These are phyloP conservation scores for Kazachstania viticola DNA, from an alignment of 805 yeast species.

Conservation along the genomic window DNA sequence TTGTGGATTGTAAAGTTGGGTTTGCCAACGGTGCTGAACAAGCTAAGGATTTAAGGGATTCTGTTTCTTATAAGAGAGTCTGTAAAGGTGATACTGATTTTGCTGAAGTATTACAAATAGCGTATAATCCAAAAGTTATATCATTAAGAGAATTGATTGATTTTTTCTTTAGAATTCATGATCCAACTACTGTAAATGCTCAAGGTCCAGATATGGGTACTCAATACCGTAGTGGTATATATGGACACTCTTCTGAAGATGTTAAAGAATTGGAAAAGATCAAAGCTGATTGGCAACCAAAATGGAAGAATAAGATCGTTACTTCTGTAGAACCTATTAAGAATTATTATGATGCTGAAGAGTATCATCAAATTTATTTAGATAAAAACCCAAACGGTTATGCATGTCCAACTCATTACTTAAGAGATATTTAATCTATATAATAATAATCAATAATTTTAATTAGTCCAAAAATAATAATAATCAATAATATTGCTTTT, in stretches of 20 bases:
- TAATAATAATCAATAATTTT: slow-evolving; percentile 1
- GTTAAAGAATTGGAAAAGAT: slow-evolving; percentile 34
- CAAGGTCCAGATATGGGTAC: slow-evolving; percentile 89
- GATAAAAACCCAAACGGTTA: slow-evolving; percentile 75
- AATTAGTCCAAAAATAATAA: slow-evolving; percentile 1
- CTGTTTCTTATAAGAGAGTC: slow-evolving; percentile 50
- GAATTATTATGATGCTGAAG: slow-evolving; percentile 88
- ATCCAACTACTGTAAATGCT: slow-evolving; percentile 71
- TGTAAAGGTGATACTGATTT: slow-evolving; percentile 62
- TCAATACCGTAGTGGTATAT: slow-evolving; percentile 82
- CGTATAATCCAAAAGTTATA: slow-evolving; percentile 64
- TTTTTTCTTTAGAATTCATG: slow-evolving; percentile 86
- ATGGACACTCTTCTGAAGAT: slow-evolving; percentile 41
- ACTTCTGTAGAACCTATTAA: slow-evolving; percentile 60
- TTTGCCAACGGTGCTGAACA: slow-evolving; percentile 65
- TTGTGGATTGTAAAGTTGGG: slow-evolving; percentile 76
- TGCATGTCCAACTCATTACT: slow-evolving; percentile 80
- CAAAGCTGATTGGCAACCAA: slow-evolving; percentile 47
- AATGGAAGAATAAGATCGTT: slow-evolving; percentile 58
- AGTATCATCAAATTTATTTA: slow-evolving; percentile 79
- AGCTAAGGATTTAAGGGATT: slow-evolving; percentile 31
- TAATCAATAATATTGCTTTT: not conserved
- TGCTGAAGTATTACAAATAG: slow-evolving; percentile 77
- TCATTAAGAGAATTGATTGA: slow-evolving; percentile 53
- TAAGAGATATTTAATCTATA: slow-evolving; percentile 37